These are phyloP conservation scores for Coprinellus aureogranulatus DNA, from an alignment of 768 basidiomycete genomes.

Conservation along the genomic window DNA sequence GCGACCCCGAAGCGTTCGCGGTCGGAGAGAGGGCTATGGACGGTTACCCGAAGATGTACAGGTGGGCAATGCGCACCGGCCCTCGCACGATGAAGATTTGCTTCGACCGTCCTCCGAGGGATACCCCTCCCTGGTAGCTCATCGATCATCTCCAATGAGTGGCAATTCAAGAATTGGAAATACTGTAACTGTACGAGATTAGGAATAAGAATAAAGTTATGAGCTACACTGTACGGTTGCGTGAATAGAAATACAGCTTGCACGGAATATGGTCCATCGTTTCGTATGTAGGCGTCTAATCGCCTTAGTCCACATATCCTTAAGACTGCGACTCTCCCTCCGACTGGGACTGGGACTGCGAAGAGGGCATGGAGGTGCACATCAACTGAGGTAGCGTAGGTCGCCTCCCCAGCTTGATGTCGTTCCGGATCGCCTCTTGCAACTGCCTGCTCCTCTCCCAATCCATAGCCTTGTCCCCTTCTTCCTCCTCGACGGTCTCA, in stretches of 20 bases:
- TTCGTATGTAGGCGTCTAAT: too few species aligned
- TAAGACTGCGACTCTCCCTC: neutral
- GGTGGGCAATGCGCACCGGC: conserved; percentile 11
- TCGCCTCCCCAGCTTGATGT: conserved; percentile 26
- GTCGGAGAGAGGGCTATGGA: conserved; percentile 17
- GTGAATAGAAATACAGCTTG: neutral
- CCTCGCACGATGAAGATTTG: conserved; percentile 12
- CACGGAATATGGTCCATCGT: neutral
- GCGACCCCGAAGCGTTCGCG: conserved; percentile 16
- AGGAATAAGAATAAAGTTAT: neutral
- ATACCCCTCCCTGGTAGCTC: conserved; percentile 10
- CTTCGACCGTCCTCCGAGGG: conserved; percentile 9
- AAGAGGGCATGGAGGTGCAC: conserved; percentile 24
- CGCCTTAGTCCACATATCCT: too few species aligned
- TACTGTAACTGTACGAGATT: neutral
- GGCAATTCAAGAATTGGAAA: neutral
- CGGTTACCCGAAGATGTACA: conserved; percentile 9
- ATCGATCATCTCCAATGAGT: neutral
- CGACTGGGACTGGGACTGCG: conserved; percentile 9
- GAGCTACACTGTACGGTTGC: neutral
- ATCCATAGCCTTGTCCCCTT: conserved; percentile 26
- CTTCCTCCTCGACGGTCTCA: conserved; percentile 28
- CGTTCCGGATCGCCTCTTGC: conserved; percentile 26
- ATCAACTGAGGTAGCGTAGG: conserved; percentile 28
- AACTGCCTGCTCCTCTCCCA: conserved; percentile 35